Percentiles rank a stretch among this genome's conserved stretches.
Conservation (phyloP, 139 green algal species). For the Gonium pectorale region DNA sequence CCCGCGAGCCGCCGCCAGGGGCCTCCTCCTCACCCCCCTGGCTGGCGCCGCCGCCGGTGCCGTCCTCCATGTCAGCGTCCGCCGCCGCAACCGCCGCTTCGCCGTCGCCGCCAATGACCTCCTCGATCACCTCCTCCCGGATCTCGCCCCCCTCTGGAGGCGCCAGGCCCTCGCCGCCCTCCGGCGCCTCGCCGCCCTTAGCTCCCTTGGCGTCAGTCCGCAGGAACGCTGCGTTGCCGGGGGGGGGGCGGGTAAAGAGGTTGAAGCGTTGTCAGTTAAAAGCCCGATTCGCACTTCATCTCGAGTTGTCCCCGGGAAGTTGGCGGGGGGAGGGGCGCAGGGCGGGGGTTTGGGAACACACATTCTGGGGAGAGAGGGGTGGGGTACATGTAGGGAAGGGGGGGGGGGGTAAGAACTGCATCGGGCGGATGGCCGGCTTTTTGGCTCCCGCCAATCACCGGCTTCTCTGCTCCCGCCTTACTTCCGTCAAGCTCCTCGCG, state of each 20-base stretch:
- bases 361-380: too few relatives aligned
- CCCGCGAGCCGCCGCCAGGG: not conserved
- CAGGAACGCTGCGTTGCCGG: not conserved
- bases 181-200: not conserved
- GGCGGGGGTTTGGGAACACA: too few relatives aligned
- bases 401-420: too few relatives aligned
- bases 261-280: too few relatives aligned
- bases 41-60: not conserved
- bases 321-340: too few relatives aligned
- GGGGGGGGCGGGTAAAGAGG: not conserved
- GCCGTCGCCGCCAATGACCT: not conserved
- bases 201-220: not conserved
- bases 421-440: too few relatives aligned
- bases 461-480: too few relatives aligned
- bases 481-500: too few relatives aligned
- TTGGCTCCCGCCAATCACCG: too few relatives aligned
- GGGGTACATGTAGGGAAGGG: too few relatives aligned
- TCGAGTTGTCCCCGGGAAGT: too few relatives aligned
- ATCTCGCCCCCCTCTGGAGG: constrained; percentile 27
- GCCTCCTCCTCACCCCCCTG: not conserved
- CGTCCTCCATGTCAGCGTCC: not conserved
- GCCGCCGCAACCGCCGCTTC: not conserved
- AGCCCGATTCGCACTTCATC: too few relatives aligned
- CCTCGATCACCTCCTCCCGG: constrained; percentile 15
- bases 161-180: not conserved